Percentiles rank a stretch among this genome's conserved stretches.
Evolutionary conservation across 2,329 filamentous ascomycete species (phyloP).

Genomic region (Harringtonia lauricola): DNA sequence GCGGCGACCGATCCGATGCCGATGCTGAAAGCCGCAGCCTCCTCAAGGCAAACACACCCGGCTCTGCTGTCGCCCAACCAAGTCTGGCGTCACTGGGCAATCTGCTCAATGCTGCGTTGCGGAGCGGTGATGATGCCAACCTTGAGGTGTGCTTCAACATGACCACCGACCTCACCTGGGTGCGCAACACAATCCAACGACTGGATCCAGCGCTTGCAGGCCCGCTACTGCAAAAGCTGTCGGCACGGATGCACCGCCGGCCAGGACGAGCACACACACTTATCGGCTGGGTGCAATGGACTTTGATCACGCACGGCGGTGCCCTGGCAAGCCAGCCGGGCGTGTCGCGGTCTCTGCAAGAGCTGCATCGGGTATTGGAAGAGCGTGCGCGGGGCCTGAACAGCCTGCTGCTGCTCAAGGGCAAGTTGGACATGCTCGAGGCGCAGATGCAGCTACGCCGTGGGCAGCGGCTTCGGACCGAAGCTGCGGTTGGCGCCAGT

Average conservation of each 20-base stretch:
- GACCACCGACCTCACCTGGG: constrained; percentile 60
- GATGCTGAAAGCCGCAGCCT: background rate
- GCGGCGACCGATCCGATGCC: background rate
- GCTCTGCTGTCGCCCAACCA: constrained; percentile 20
- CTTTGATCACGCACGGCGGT: constrained; percentile 81
- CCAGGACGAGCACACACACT: constrained; percentile 84
- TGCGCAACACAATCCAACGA: constrained; percentile 82
- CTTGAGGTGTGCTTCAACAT: constrained; percentile 87
- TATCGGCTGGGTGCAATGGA: constrained; percentile 95
- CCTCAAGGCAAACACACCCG: constrained; percentile 12
- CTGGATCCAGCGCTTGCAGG: constrained; percentile 78
- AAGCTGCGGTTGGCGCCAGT: constrained; percentile 15
- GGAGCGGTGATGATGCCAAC: constrained; percentile 79
- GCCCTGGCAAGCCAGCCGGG: constrained; percentile 79
- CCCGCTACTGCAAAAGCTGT: constrained; percentile 68
- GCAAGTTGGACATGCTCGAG: constrained; percentile 88
- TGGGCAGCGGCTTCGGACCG: constrained; percentile 36
- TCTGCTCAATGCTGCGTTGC: constrained; percentile 85
- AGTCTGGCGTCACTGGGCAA: constrained; percentile 58
- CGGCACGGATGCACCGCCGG: constrained; percentile 74
- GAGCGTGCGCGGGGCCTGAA: constrained; percentile 75
- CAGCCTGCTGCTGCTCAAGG: constrained; percentile 78
- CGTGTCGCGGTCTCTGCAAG: constrained; percentile 63
- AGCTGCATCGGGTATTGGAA: constrained; percentile 76
- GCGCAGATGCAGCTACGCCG: constrained; percentile 76